A percentile compares a stretch with the other conserved stretches of the same genome.
These are phyloP conservation scores for Carex littledalei DNA, from an alignment of 176 grass and related monocot genomes.

Conservation along the genomic window DNA sequence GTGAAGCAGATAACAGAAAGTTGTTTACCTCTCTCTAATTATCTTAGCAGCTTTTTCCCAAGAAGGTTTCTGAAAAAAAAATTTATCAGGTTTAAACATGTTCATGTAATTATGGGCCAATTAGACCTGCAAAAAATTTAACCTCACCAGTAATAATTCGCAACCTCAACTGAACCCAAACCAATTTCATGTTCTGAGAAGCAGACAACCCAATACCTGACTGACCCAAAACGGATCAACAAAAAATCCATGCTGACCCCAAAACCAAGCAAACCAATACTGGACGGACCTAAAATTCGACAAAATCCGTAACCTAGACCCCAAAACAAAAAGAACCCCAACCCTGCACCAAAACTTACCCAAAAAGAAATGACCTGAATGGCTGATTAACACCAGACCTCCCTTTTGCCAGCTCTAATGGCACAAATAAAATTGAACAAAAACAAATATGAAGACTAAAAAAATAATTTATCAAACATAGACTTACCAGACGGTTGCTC, in stretches of 20 bases:
- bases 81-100: background rate
- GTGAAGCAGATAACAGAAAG: background rate
- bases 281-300: background rate
- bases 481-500: slow-evolving; percentile 90
- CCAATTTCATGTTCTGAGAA: background rate
- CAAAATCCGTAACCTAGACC: background rate
- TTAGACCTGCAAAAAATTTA: background rate
- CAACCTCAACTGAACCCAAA: background rate
- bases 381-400: background rate
- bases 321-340: background rate
- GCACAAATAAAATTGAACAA: background rate
- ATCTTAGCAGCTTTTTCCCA: slow-evolving; percentile 91
- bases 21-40: slow-evolving; percentile 65
- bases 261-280: background rate
- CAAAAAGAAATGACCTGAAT: background rate
- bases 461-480: background rate
- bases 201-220: background rate
- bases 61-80: slow-evolving; percentile 77
- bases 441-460: background rate
- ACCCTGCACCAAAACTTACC: background rate
- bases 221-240: background rate
- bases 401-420: background rate
- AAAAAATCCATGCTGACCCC: background rate
- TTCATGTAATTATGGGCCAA: background rate
- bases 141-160: background rate